Conservation (phyloP, 2,329 filamentous ascomycete genomes). For the Exophiala sp. region DNA sequence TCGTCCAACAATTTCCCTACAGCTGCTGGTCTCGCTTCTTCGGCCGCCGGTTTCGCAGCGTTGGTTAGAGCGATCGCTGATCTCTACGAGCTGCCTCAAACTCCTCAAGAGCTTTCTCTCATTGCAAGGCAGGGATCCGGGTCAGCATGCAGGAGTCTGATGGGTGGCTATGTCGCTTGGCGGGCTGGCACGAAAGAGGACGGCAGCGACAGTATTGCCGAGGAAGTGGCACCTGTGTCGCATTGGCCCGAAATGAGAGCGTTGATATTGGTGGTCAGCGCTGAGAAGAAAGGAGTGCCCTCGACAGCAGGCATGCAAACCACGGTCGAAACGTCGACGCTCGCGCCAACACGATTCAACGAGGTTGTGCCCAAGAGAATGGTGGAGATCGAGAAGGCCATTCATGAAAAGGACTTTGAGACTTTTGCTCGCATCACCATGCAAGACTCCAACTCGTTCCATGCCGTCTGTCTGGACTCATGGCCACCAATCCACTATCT, state of each 20-base stretch:
- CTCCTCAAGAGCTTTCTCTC: constrained; percentile 73
- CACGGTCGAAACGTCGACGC: constrained; percentile 82
- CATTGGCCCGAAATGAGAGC: constrained; percentile 97
- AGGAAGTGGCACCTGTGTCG: constrained; percentile 76
- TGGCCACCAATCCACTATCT: constrained; percentile 98
- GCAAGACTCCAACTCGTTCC: constrained; percentile 95
- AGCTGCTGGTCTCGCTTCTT: constrained; percentile 70
- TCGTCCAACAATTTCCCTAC: constrained; percentile 99
- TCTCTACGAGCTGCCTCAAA: constrained; percentile 77
- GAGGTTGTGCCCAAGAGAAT: constrained; percentile 77
- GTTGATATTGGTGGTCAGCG: constrained; percentile 81
- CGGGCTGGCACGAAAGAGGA: constrained; percentile 68
- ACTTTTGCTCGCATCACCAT: constrained; percentile 86
- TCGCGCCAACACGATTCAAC: constrained; percentile 71
- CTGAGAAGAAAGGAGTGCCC: constrained; percentile 91
- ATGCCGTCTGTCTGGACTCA: constrained; percentile 89
- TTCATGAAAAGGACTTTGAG: constrained; percentile 72
- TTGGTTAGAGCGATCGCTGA: constrained; percentile 76
- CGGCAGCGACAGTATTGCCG: constrained; percentile 79
- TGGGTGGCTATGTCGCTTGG: constrained; percentile 89
- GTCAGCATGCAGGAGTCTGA: constrained; percentile 85
- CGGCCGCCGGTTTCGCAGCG: constrained; percentile 52
- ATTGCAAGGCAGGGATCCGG: constrained; percentile 93
- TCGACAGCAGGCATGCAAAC: constrained; percentile 95
- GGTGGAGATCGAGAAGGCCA: constrained; percentile 75